Base-by-base conservation (phyloP, 495 filamentous ascomycete genomes). In the Aspergillus bridgeri region DNA sequence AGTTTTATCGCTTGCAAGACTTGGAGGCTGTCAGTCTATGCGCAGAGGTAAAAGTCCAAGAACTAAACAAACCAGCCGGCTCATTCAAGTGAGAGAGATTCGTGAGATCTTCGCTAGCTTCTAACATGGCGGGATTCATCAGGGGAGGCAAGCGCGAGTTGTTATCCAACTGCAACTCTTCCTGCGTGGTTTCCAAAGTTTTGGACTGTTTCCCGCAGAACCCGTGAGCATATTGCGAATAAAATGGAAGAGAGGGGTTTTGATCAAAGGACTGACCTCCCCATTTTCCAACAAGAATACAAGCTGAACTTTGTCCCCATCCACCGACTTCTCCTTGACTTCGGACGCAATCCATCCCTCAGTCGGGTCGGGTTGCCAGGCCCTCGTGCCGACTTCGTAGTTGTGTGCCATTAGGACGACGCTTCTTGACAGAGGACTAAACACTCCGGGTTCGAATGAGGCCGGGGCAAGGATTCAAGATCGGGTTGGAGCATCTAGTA, bases 281-380 rank as follows among this genome's bases (percentile, higher is more conserved):
- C 91, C 94, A 82, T 92, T 96, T 65, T 88, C 89, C 60, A 98
- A 76, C 73, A 83, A 77, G 70, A 98, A 98, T 54, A 91, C 79
- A 70, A 98, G 82, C 59, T 77, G 83, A 68, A 95, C 89, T 67
- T 94, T 96, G 64, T 91, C 84, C 21, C 91, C 95, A 71, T 91
- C 78, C 57, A 92, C 77, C 42, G 82, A 78, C 81, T 93, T 98
- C 70, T 92, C 88, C 72, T 88, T 80, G 61, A 99, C 90, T 80
- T 96, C 91, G 27, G 95, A 96, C 62, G 92, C 89, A 74, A 98
- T 81, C 94, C 94, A 99, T 72, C 94, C 94, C 74, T 99, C 94
- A 49, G 87, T 88, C 62, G 83, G 75, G 78, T 99, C 94, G 60
- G 95, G 91, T 83, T 98, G 92, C 94, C 94, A 99, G 72, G 91